phyloP scores from a whole-genome alignment of 2,329 filamentous ascomycete species.

The Fusarium virguliforme region DNA sequence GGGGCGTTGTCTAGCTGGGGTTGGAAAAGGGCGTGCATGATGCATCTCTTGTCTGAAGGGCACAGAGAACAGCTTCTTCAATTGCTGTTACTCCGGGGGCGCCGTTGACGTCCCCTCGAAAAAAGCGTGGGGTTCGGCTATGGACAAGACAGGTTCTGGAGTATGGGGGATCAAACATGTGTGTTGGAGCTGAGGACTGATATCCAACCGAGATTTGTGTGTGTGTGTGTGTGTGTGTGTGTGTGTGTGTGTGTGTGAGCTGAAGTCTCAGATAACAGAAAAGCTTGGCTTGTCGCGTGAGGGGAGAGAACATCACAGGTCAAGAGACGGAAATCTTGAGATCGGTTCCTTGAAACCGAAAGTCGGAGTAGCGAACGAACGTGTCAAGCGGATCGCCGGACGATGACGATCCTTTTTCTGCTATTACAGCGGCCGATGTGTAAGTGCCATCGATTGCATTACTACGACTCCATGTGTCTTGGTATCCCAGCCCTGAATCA shows the following conservation, averaged over 20 bases:
- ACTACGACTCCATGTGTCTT: constrained; percentile 18
- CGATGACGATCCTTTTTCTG: constrained; percentile 29
- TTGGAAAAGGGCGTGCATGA: constrained; percentile 4
- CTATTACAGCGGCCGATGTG: constrained; percentile 43
- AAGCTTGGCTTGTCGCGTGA: constrained; percentile 20
- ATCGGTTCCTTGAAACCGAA: constrained; percentile 34
- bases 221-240: background rate
- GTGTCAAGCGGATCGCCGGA: constrained; percentile 31
- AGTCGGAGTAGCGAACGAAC: background rate
- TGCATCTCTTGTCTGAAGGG: background rate
- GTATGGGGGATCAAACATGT: constrained; percentile 21
- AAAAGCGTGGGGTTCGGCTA: constrained; percentile 38
- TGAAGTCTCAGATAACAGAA: constrained; percentile 6
- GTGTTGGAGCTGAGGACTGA: constrained; percentile 8
- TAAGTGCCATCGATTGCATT: constrained; percentile 44
- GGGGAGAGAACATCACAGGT: background rate
- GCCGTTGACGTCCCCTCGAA: constrained; percentile 38
- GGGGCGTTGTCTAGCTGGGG: background rate
- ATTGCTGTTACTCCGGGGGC: constrained; percentile 24
- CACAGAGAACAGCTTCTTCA: background rate
- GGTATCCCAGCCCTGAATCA: constrained; percentile 35
- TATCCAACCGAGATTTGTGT: constrained; percentile 35
- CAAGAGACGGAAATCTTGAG: background rate
- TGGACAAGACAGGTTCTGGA: constrained; percentile 8
- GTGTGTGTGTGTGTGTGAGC: background rate